A percentile compares a stretch with the other conserved stretches of the same genome.
phyloP scores from a whole-genome alignment of 2,329 filamentous ascomycete species.

The Arthrobotrys pseudoclavata region DNA sequence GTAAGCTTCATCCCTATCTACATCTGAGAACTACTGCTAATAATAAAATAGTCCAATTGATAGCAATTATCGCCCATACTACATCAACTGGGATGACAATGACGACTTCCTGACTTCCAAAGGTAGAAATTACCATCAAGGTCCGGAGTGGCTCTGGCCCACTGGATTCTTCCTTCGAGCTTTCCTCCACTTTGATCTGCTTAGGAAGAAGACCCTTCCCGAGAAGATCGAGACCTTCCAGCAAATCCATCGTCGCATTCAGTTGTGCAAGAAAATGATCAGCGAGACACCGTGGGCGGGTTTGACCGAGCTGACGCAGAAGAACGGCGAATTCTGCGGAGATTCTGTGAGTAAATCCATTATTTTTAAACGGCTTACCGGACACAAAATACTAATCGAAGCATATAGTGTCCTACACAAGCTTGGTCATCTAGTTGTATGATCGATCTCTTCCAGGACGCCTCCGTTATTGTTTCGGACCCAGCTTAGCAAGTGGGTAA shows the following conservation, averaged over 20 bases:
- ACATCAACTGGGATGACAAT: slow-evolving; percentile 94
- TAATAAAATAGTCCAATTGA: slow-evolving; percentile 74
- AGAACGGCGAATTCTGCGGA: slow-evolving; percentile 82
- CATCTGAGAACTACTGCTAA: slow-evolving; percentile 5
- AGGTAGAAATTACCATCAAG: slow-evolving; percentile 97
- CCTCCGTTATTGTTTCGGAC: slow-evolving; percentile 68
- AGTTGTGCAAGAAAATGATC: slow-evolving; percentile 88
- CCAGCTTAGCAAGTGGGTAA: slow-evolving; percentile 29
- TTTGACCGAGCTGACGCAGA: slow-evolving; percentile 91
- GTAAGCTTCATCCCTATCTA: slow-evolving; percentile 46
- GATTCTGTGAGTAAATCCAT: slow-evolving; percentile 78
- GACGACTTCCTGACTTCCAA: slow-evolving; percentile 92
- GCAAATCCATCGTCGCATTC: slow-evolving; percentile 86
- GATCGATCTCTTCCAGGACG: slow-evolving; percentile 96
- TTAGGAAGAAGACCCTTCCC: slow-evolving; percentile 75
- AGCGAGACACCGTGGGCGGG: slow-evolving; percentile 87
- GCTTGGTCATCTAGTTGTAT: slow-evolving; percentile 96
- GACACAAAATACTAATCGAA: slow-evolving; percentile 64
- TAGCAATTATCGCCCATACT: slow-evolving; percentile 92
- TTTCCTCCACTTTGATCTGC: slow-evolving; percentile 88
- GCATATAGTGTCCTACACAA: slow-evolving; percentile 85
- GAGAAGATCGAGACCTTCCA: slow-evolving; percentile 90
- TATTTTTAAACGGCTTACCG: slow-evolving; percentile 30
- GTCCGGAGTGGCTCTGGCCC: slow-evolving; percentile 98
- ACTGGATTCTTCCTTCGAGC: slow-evolving; percentile 95